Conservation (phyloP, 257 asterid species). For the Plantago elongata region DNA sequence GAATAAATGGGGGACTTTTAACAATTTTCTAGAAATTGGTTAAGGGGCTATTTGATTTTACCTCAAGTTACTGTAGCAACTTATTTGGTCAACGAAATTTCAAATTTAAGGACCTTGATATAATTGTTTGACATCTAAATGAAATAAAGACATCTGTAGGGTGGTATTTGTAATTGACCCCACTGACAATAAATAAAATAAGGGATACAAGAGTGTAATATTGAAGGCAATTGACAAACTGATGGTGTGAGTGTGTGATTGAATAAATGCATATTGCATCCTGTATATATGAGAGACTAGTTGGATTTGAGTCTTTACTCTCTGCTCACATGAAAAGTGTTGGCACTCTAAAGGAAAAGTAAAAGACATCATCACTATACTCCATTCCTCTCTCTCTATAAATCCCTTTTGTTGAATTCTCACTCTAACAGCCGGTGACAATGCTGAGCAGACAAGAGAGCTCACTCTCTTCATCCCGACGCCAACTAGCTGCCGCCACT, state of each 20-base stretch:
- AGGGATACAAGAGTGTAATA: neutral
- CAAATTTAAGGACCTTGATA: too few species aligned
- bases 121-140: too few species aligned
- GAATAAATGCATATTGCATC: neutral
- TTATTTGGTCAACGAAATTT: too few species aligned
- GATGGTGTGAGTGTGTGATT: neutral
- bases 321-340: slow-evolving; percentile 6
- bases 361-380: neutral
- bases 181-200: neutral
- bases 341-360: slow-evolving; percentile 8
- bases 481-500: slow-evolving; percentile 44
- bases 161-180: too few species aligned
- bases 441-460: slow-evolving; percentile 82
- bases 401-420: neutral
- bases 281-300: neutral
- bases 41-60: too few species aligned
- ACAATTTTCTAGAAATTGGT: too few species aligned
- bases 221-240: neutral
- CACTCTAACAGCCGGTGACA: neutral
- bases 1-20: too few species aligned
- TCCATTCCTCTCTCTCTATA: slow-evolving; percentile 12
- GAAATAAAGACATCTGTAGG: too few species aligned
- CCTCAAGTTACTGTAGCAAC: too few species aligned
- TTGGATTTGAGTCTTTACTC: neutral
- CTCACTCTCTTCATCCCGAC: slow-evolving; percentile 64